phyloP scores from a whole-genome alignment of 805 yeast genomes.

The Pachysolen tannophilus region DNA sequence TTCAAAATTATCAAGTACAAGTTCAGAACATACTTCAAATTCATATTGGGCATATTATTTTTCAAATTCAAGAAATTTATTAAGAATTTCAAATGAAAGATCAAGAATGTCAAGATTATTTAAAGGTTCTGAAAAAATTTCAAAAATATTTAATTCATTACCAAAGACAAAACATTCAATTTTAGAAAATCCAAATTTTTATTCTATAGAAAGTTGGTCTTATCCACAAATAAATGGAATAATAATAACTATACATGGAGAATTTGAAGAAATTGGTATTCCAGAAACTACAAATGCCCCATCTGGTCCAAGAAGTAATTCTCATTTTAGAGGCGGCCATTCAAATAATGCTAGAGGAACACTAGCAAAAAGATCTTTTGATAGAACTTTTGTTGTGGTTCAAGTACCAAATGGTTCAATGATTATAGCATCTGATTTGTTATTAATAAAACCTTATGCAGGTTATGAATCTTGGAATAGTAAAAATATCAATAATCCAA shows the following conservation, averaged over 20 bases:
- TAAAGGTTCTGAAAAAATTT: constrained; percentile 63
- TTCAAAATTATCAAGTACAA: constrained; percentile 3
- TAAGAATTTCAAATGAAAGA: constrained; percentile 48
- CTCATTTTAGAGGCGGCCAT: constrained; percentile 17
- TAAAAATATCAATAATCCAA: too few species aligned
- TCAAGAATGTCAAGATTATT: constrained; percentile 52
- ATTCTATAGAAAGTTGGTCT: constrained; percentile 73
- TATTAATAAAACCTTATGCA: constrained; percentile 56
- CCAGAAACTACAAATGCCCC: constrained; percentile 30
- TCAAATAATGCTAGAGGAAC: constrained; percentile 21
- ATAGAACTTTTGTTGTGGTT: constrained; percentile 72
- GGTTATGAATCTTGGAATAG: constrained; percentile 48
- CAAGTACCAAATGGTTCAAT: constrained; percentile 61
- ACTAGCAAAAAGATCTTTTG: constrained; percentile 68
- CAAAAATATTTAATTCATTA: constrained; percentile 49
- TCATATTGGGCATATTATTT: constrained; percentile 60
- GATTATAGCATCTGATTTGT: constrained; percentile 81
- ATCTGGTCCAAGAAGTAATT: constrained; percentile 2
- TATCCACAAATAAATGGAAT: constrained; percentile 69
- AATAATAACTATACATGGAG: constrained; percentile 76
- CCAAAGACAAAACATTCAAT: constrained; percentile 79
- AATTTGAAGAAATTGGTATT: constrained; percentile 57
- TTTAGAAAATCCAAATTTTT: constrained; percentile 50
- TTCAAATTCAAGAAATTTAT: constrained; percentile 68
- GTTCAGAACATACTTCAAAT: constrained; percentile 18